Base-by-base conservation (phyloP, 169 alveolate genomes). In the Theileria luwenshuni region DNA sequence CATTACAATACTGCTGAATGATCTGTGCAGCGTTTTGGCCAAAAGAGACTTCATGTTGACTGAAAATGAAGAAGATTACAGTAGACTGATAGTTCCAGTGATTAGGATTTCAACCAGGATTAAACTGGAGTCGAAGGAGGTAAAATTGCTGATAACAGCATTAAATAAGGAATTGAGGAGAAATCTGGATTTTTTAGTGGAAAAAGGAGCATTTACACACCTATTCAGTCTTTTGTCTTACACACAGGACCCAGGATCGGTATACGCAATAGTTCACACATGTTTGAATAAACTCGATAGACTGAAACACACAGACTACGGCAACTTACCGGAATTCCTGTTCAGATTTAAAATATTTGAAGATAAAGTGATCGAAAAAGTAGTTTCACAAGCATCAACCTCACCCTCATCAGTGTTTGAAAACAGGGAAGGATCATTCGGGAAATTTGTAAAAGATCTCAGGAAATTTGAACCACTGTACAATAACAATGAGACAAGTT, bases 241-340 rank as follows among this genome's bases (percentile, higher is more conserved):
- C 52, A 64, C 69, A 7, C 42, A 38, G 0, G 77, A 76, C 35
- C 85, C 85, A 12, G 52, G 65, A 2, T 21, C 45, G 23, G 27
- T 76, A 2, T 69, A 69, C 51, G 21, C 72, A 15, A 54, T 76
- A 13, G 85, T 76, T 43, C 52, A 76, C 59, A 52, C 71, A 0
- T 60, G 70, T 42, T 49, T 64, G 25, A n/a, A 10, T 13, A 38
- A 68, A 43, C 23, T 33, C 32, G n/a, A 51, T 43, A 28, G 42
- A 6, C 42, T 76, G 25, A 35, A 10, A 61, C 65, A 60, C 7
- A 1, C 2, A 2, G 85, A 76, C 33, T 54, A 52, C 3, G 38
- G 51, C 3, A 47, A 42, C 58, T 8, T 69, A 10, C 85, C 85
- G 0, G 45, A 8, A 48, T 27, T 76, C 43, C 45, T 76, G 33